Conservation (phyloP, 163 green algal genomes). For the Scenedesmus sp. region DNA sequence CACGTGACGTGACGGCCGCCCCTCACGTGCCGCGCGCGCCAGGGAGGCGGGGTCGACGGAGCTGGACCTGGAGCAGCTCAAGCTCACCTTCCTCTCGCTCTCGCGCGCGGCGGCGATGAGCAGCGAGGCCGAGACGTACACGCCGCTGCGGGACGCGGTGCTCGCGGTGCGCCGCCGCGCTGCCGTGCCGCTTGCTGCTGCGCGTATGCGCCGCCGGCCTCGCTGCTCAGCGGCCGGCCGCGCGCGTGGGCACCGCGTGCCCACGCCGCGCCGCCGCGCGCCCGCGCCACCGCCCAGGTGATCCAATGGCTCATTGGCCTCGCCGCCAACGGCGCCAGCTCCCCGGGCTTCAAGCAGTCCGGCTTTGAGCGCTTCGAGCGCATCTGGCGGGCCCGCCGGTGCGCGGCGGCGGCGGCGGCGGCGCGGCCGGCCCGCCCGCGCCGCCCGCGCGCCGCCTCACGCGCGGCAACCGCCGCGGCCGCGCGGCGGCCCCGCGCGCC, state of each 20-base stretch:
- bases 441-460: too few species aligned
- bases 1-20: too few species aligned
- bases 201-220: too few species aligned
- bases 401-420: too few species aligned
- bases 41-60: slow-evolving; percentile 56
- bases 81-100: slow-evolving; percentile 26
- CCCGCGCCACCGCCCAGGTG: too few species aligned
- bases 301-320: slow-evolving; percentile 43
- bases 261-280: too few species aligned
- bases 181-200: not conserved
- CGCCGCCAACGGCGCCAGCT: not conserved
- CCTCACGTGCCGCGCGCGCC: not conserved
- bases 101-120: slow-evolving; percentile 42
- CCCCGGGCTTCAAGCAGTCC: slow-evolving; percentile 17
- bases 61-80: slow-evolving; percentile 54
- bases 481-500: too few species aligned
- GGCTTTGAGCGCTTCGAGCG: slow-evolving; percentile 61
- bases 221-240: too few species aligned
- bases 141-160: slow-evolving; percentile 54
- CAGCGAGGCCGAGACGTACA: slow-evolving; percentile 61
- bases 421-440: too few species aligned
- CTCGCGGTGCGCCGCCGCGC: slow-evolving; percentile 43
- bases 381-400: slow-evolving; percentile 53
- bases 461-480: too few species aligned
- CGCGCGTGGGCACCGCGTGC: too few species aligned